phyloP scores from a whole-genome alignment of 2,329 filamentous ascomycete species.

The Fusarium armeniacum region DNA sequence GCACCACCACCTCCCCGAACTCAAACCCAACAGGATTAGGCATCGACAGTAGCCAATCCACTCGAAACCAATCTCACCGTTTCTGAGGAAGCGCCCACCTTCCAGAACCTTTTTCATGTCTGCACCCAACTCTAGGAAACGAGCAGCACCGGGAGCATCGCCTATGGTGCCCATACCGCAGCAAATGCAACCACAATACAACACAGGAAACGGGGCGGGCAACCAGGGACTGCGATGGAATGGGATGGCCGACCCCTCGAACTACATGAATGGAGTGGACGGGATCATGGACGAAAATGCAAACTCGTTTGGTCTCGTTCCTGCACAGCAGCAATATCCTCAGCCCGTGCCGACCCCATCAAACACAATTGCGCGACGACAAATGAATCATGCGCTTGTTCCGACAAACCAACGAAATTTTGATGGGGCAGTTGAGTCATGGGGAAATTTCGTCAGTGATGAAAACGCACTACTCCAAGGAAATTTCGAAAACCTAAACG shows the following conservation, averaged over 20 bases:
- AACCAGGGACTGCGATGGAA: conserved; percentile 65
- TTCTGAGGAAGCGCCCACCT: conserved; percentile 30
- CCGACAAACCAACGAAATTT: conserved; percentile 59
- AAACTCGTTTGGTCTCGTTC: conserved; percentile 58
- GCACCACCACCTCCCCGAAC: conserved; percentile 37
- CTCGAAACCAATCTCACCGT: conserved; percentile 23
- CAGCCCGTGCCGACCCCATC: conserved; percentile 56
- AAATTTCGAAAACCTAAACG: conserved; percentile 54
- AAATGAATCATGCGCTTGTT: conserved; percentile 66
- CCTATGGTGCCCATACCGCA: conserved; percentile 71
- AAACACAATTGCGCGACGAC: conserved; percentile 66
- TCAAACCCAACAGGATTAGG: conserved; percentile 37
- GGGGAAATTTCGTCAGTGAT: conserved; percentile 61
- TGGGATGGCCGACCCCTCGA: conserved; percentile 55
- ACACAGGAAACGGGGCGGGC: conserved; percentile 61
- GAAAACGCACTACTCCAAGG: conserved; percentile 57
- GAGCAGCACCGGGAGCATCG: conserved; percentile 78
- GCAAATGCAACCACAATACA: conserved; percentile 64
- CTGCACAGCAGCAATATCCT: conserved; percentile 54
- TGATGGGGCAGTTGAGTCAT: conserved; percentile 58
- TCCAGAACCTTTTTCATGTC: conserved; percentile 57
- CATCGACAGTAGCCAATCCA: conserved; percentile 38
- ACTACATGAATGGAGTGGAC: conserved; percentile 51
- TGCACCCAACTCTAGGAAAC: conserved; percentile 72
- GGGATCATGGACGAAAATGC: conserved; percentile 52